phyloP scores from a whole-genome alignment of 495 filamentous ascomycete genomes.

The Aspergillus asperescens region DNA sequence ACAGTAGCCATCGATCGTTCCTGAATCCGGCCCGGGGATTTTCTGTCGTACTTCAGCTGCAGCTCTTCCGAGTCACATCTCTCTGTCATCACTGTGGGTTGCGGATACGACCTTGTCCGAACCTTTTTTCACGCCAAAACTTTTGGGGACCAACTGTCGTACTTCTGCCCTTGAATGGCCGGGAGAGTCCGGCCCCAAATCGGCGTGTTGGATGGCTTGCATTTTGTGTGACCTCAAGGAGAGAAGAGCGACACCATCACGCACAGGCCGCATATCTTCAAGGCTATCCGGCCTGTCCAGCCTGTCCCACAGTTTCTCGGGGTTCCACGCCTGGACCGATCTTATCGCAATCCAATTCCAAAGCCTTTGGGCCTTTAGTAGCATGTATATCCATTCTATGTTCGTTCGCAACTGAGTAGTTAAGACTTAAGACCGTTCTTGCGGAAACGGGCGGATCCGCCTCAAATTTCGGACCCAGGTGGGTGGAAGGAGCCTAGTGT shows the following conservation, averaged over 20 bases:
- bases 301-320: neutral
- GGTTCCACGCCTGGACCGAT: no score
- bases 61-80: no score
- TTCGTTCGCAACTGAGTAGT: neutral
- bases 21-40: neutral
- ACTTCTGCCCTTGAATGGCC: constrained; percentile 4
- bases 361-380: no score
- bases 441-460: neutral
- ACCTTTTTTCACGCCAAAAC: neutral
- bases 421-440: neutral
- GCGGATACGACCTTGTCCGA: neutral
- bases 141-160: neutral
- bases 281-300: neutral
- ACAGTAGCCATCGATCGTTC: constrained; percentile 11
- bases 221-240: constrained; percentile 13
- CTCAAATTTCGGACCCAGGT: neutral
- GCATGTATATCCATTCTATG: no score
- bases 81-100: neutral
- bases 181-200: neutral
- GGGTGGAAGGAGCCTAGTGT: neutral
- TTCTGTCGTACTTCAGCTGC: neutral
- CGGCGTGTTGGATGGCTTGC: constrained; percentile 18
- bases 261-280: constrained; percentile 22
- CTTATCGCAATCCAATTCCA: no score
- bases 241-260: constrained; percentile 11